Evolutionary conservation across 441 rosid genomes (phyloP).

Genomic region (Pelargonium australe): DNA sequence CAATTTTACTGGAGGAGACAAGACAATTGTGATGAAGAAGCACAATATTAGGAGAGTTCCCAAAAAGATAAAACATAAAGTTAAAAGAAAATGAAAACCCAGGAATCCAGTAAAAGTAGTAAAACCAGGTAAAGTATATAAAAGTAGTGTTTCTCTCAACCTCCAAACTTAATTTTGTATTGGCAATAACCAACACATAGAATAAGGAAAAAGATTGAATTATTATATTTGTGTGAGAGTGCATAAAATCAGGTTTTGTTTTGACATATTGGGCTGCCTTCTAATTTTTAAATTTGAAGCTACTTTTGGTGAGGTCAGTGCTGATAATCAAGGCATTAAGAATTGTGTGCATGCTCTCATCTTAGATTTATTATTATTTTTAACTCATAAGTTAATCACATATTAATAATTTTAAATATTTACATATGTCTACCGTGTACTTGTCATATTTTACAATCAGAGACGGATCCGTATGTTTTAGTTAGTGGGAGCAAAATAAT

Average conservation of each 20-base stretch:
- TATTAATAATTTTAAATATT: neutral
- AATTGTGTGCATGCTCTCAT: constrained; percentile 8
- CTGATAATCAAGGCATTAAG: neutral
- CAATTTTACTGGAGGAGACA: no score
- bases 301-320: neutral
- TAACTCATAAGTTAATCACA: constrained; percentile 6
- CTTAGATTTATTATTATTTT: neutral
- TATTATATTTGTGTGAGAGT: neutral
- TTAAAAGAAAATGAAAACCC: constrained; percentile 22
- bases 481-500: no score
- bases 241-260: constrained; percentile 7
- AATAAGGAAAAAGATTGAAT: neutral
- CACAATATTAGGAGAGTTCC: neutral
- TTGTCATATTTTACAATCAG: no score
- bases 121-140: constrained; percentile 22
- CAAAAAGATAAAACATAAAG: neutral
- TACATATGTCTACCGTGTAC: no score
- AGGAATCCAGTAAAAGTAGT: constrained; percentile 37
- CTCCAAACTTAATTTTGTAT: constrained; percentile 7
- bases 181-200: neutral
- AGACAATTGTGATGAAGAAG: neutral
- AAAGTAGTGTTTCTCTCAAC: constrained; percentile 14
- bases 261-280: constrained; percentile 5
- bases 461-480: no score
- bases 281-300: neutral